These are phyloP conservation scores for Aureoboletus auriporus DNA, from an alignment of 768 basidiomycete species.

Conservation along the genomic window DNA sequence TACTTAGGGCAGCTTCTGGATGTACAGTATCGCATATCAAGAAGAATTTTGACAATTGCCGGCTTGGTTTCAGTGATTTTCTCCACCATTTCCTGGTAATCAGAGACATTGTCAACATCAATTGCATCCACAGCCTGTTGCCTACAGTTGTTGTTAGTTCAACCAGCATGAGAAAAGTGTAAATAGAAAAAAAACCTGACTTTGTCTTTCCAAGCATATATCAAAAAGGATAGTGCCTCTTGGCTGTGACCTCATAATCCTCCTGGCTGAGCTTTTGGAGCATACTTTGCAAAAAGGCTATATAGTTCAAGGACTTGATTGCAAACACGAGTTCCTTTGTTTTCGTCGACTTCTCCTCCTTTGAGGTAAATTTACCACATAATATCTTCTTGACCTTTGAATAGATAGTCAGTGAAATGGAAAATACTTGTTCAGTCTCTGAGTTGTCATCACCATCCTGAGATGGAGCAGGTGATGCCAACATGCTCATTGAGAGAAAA, in stretches of 20 bases:
- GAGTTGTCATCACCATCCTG: too few species aligned
- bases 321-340: not conserved
- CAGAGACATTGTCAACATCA: not conserved
- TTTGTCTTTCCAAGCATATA: not conserved
- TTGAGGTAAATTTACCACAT: not conserved
- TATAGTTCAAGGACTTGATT: not conserved
- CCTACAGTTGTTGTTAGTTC: not conserved
- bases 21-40: not conserved
- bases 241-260: not conserved
- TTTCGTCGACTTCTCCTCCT: constrained; percentile 1
- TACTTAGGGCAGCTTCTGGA: constrained; percentile 1
- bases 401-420: not conserved
- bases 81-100: not conserved
- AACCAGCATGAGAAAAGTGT: too few species aligned
- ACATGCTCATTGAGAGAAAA: too few species aligned
- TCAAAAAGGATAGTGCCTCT: not conserved
- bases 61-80: not conserved
- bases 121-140: not conserved
- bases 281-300: not conserved
- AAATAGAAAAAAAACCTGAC: not conserved
- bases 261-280: not conserved
- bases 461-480: too few species aligned
- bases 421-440: too few species aligned
- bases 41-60: not conserved
- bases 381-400: constrained; percentile 3